These are phyloP conservation scores for Stereum hirsutum DNA, from an alignment of 1,284 basidiomycete species.

Conservation along the genomic window DNA sequence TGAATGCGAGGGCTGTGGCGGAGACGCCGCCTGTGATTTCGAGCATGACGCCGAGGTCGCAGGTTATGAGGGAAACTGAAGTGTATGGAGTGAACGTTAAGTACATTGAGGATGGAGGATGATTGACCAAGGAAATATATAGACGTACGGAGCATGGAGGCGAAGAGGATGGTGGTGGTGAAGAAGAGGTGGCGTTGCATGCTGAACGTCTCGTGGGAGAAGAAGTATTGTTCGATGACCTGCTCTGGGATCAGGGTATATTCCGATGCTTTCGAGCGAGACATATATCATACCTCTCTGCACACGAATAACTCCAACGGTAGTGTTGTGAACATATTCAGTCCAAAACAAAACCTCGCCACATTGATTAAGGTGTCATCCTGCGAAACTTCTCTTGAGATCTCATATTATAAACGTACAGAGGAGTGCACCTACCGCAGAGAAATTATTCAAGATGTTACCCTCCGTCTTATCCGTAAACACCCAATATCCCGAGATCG, in stretches of 20 bases:
- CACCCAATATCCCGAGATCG: constrained; percentile 85
- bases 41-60: constrained; percentile 94
- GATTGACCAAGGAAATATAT: no score
- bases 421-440: constrained; percentile 35
- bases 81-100: not conserved
- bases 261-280: not conserved
- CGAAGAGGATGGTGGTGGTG: constrained; percentile 78
- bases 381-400: constrained; percentile 23
- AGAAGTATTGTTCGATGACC: constrained; percentile 92
- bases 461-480: constrained; percentile 95
- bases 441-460: constrained; percentile 92
- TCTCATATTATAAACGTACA: not conserved
- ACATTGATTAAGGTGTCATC: constrained; percentile 84
- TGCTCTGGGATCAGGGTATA: constrained; percentile 19
- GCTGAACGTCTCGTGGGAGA: constrained; percentile 75
- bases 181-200: constrained; percentile 85
- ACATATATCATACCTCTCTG: constrained; percentile 56
- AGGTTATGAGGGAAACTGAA: constrained; percentile 84
- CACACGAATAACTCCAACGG: constrained; percentile 93
- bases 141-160: constrained; percentile 73
- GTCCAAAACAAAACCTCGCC: constrained; percentile 90
- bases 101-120: not conserved
- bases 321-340: constrained; percentile 98
- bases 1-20: constrained; percentile 91
- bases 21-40: constrained; percentile 96